Conservation (phyloP, 2,329 filamentous ascomycete species). For the Claviceps paspali region DNA sequence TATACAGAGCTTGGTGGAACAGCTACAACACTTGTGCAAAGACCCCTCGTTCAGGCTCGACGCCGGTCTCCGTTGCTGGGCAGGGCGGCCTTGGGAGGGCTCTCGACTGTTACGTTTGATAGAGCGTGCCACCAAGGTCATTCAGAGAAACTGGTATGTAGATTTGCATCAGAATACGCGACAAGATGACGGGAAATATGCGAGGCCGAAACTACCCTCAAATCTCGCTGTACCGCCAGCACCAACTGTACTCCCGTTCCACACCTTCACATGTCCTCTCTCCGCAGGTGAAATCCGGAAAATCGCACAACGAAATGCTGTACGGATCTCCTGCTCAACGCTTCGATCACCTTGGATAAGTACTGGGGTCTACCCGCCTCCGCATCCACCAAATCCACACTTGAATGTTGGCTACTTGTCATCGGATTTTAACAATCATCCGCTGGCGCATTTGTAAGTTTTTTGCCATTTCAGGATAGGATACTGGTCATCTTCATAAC, state of each 20-base stretch:
- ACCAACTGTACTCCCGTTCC: constrained; percentile 89
- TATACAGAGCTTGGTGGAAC: constrained; percentile 33
- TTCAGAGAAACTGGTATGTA: constrained; percentile 76
- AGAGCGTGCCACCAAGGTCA: constrained; percentile 65
- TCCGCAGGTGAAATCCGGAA: constrained; percentile 81
- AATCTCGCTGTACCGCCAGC: constrained; percentile 67
- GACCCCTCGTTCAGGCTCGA: constrained; percentile 22
- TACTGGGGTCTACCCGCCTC: constrained; percentile 65
- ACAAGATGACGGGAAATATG: constrained; percentile 43
- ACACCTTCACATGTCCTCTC: constrained; percentile 91
- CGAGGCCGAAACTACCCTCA: constrained; percentile 56
- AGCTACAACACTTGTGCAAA: constrained; percentile 27
- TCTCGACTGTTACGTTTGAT: constrained; percentile 68
- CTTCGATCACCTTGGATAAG: constrained; percentile 79
- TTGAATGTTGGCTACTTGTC: constrained; percentile 94
- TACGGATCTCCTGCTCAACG: constrained; percentile 84
- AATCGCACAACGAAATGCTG: constrained; percentile 88
- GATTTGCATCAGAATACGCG: constrained; percentile 55
- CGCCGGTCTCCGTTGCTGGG: constrained; percentile 41
- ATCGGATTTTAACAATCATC: constrained; percentile 98
- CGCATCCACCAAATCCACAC: constrained; percentile 62
- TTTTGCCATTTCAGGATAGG: not conserved
- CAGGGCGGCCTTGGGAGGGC: constrained; percentile 71
- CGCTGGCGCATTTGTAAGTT: constrained; percentile 67
- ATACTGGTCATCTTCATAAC: not conserved